These are phyloP conservation scores for Cadophora gregata DNA, from an alignment of 2,329 filamentous ascomycete species.

Conservation along the genomic window DNA sequence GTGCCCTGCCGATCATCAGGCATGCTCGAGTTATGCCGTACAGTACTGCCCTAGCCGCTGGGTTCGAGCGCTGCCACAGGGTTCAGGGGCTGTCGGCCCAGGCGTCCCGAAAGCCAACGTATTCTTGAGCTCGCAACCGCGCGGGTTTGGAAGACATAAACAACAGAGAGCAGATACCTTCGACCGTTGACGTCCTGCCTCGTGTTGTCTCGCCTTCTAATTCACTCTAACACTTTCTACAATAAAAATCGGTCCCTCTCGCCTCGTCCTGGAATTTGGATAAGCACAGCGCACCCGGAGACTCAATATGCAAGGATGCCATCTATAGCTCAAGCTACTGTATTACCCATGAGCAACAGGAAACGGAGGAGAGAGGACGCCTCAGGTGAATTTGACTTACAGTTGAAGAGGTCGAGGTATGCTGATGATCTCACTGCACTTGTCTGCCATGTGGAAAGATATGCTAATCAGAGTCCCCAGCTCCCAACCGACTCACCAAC, in stretches of 20 bases:
- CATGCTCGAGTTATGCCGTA: too few species aligned
- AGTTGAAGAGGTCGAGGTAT: conserved; percentile 17
- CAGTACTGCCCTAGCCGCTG: background rate
- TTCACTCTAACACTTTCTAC: too few species aligned
- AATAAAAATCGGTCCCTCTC: background rate
- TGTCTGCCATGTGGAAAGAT: too few species aligned
- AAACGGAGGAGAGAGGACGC: conserved; percentile 38
- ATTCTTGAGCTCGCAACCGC: too few species aligned
- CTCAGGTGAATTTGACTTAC: conserved; percentile 16
- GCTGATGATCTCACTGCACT: too few species aligned
- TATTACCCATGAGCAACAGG: conserved; percentile 23
- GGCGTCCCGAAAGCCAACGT: too few species aligned
- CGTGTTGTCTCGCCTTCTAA: background rate
- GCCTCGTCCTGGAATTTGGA: background rate
- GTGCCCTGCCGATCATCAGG: background rate
- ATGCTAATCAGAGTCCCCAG: background rate
- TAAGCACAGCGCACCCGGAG: background rate
- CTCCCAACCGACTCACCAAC: background rate
- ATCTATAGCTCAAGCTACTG: conserved; percentile 36
- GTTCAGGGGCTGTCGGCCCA: background rate
- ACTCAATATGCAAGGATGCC: conserved; percentile 33
- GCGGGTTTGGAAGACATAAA: too few species aligned
- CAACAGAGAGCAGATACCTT: too few species aligned
- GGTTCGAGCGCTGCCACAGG: conserved; percentile 1
- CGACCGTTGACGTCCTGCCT: background rate